Percentiles rank a stretch among this genome's conserved stretches.
phyloP scores from a whole-genome alignment of 2,329 filamentous ascomycete genomes.

The Madurella mycetomatis region DNA sequence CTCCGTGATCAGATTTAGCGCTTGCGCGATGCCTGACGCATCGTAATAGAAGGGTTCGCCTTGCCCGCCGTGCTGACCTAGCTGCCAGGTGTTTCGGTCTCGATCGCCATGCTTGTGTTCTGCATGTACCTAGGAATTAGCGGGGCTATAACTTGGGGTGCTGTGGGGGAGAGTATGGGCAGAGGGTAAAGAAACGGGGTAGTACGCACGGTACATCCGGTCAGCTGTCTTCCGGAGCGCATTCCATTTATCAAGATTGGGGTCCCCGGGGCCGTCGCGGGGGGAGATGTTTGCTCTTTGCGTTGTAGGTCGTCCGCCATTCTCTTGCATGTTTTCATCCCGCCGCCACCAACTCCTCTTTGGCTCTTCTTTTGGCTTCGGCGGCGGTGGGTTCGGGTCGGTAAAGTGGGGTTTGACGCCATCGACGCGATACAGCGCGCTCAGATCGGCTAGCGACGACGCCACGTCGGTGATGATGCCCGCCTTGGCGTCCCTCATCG shows the following conservation, averaged over 20 bases:
- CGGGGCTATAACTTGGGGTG: too few species aligned
- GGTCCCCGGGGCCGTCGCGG: conserved; percentile 20
- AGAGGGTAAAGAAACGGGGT: neutral
- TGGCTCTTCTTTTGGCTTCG: conserved; percentile 1
- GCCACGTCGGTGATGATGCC: conserved; percentile 46
- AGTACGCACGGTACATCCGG: conserved; percentile 33
- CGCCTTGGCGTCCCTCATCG: conserved; percentile 34
- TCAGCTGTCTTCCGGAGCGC: conserved; percentile 27
- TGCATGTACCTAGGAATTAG: neutral
- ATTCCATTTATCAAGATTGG: conserved; percentile 24
- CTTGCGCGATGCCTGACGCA: conserved; percentile 40
- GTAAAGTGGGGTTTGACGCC: conserved; percentile 33
- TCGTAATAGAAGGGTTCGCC: conserved; percentile 52
- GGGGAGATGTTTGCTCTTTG: neutral
- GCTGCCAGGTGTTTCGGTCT: conserved; percentile 50
- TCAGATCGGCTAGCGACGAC: conserved; percentile 41
- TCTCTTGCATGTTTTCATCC: neutral
- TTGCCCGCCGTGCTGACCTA: conserved; percentile 45
- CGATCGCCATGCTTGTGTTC: conserved; percentile 39
- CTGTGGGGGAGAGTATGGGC: neutral
- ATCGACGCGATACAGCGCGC: conserved; percentile 43
- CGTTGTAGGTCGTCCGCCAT: conserved; percentile 5
- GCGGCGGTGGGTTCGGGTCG: conserved; percentile 32
- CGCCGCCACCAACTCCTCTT: neutral
- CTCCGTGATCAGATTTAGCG: conserved; percentile 43